Conservation (phyloP, 305 asterid species). For the Fraxinus sp. region DNA sequence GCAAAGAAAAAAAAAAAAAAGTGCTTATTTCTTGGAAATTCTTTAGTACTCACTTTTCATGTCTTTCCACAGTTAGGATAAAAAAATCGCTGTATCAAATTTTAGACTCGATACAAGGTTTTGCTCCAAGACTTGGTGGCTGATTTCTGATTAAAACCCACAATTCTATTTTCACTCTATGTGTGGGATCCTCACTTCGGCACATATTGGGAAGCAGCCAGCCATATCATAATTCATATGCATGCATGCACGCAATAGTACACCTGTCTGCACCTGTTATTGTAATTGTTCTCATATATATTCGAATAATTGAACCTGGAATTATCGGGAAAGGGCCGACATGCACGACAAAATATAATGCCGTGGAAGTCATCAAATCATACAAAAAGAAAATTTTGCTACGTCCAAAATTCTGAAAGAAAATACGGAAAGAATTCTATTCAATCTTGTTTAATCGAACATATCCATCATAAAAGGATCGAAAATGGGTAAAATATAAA, state of each 20-base stretch:
- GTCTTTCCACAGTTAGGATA: not conserved
- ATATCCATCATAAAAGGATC: not conserved
- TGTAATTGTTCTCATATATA: not conserved
- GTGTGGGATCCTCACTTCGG: not conserved
- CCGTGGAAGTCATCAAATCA: not conserved
- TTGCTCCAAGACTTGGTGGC: not conserved
- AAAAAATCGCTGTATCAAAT: not conserved
- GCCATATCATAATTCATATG: no score
- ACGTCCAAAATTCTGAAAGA: not conserved
- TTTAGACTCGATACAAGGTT: not conserved
- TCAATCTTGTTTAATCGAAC: not conserved
- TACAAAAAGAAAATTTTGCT: not conserved
- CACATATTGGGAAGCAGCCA: not conserved
- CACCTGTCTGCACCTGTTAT: not conserved
- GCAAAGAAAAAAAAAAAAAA: not conserved
- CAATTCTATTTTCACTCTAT: not conserved
- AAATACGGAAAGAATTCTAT: no score
- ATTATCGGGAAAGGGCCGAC: not conserved
- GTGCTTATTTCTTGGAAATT: not conserved
- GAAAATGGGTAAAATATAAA: not conserved
- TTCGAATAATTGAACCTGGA: not conserved
- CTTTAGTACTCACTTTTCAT: not conserved
- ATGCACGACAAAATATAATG: not conserved
- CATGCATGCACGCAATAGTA: not conserved
- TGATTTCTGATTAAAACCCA: not conserved